Evolutionary conservation across 1,284 basidiomycete genomes (phyloP), one percentile per base, ranked within the genome.

Genomic region (Polyporus tsugae): DNA sequence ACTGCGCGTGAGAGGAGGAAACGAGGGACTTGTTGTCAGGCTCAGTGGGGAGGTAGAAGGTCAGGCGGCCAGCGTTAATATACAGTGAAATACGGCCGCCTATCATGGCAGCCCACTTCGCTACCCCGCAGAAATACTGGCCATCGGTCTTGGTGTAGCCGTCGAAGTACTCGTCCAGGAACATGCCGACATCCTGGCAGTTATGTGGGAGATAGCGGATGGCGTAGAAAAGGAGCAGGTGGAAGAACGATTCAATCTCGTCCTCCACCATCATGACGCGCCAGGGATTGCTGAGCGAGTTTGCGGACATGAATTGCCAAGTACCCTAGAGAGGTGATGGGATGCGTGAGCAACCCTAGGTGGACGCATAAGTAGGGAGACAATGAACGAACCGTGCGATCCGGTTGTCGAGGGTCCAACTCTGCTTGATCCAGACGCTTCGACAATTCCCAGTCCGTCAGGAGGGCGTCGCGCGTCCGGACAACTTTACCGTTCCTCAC

Each of bases 241-340:
- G 60, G 49, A 72, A 66, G 39, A 70, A 63, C 11, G 69, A 66
- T n/a, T 72, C 71, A 6, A 72, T 60, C 25, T 72, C 71, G 52
- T 72, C 71, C 4, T 41, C 41, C 9, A 72, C 52, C 0, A 9
- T 2, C 33, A 66, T 61, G 1, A 19, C 19, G 13, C 57, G 52
- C 29, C 29, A 2, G 4, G 49, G 63, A 41, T 67, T 19, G 33
- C 46, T 4, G 11, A 72, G 64, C 4, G 41, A 42, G n/a, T 36
- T 19, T 5, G 42, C 64, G 0, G 71, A 68, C 59, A 68, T 35
- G 62, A 68, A 70, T 52, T 72, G 68, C 68, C 68, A 70, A 6
- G 71, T 72, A 0, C 71, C 71, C 71, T 72, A 13, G 19, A 6
- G 19, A 9, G 10, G 29, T 36, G 4, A 7, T 0, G 5, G 6